Conservation (phyloP, 345 rosid genomes). For the Pistacia integerrima region DNA sequence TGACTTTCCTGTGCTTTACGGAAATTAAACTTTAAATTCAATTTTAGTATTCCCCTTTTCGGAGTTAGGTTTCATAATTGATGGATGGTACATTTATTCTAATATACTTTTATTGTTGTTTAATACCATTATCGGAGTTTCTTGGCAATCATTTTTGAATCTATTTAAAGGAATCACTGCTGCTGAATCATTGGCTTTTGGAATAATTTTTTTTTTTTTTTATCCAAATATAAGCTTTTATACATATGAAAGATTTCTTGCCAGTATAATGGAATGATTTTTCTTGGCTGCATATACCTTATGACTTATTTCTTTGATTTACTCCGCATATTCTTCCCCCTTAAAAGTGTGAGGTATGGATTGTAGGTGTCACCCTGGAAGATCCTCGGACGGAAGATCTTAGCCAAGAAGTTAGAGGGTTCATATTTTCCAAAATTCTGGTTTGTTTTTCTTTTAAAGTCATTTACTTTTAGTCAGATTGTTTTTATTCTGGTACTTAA, state of each 20-base stretch:
- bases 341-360: constrained; percentile 30
- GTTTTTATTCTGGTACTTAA: background rate
- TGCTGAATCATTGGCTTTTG: background rate
- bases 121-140: background rate
- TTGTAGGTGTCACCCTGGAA: constrained; percentile 92
- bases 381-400: constrained; percentile 99
- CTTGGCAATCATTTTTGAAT: background rate
- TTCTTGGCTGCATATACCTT: background rate
- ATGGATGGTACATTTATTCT: background rate
- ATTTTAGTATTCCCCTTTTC: background rate
- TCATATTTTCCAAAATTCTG: constrained; percentile 93
- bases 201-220: background rate
- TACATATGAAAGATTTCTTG: constrained; percentile 1
- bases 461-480: background rate
- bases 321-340: constrained; percentile 5
- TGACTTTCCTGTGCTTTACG: background rate
- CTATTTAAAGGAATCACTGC: background rate
- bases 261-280: background rate
- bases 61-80: background rate
- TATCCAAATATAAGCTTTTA: background rate
- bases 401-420: constrained; percentile 99
- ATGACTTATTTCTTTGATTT: constrained; percentile 1
- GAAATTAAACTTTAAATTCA: background rate
- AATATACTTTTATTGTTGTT: background rate
- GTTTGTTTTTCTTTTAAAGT: constrained; percentile 42